Evolutionary conservation across 1,284 basidiomycete species (phyloP).

Genomic region (Wolfiporia cocos): DNA sequence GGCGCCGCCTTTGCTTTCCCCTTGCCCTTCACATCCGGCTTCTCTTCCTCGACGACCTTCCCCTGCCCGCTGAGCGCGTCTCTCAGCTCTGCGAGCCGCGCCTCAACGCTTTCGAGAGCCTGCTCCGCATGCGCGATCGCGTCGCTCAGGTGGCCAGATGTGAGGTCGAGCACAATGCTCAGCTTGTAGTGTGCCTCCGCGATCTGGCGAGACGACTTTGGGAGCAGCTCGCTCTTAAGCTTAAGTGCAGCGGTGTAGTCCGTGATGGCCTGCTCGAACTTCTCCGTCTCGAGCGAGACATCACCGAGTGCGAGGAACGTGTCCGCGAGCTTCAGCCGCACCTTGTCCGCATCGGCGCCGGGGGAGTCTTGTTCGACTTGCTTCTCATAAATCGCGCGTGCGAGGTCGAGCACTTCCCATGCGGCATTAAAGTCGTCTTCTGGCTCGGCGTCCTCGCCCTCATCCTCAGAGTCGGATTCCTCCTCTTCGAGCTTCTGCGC

Average conservation of each 20-base stretch:
- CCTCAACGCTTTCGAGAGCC: slow-evolving; percentile 71
- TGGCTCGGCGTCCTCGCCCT: slow-evolving; percentile 60
- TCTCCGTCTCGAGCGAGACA: slow-evolving; percentile 91
- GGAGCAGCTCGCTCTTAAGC: slow-evolving; percentile 68
- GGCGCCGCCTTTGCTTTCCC: slow-evolving; percentile 44
- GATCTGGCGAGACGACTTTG: slow-evolving; percentile 77
- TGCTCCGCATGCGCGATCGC: slow-evolving; percentile 76
- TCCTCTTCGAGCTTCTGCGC: slow-evolving; percentile 40
- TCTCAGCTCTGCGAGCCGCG: slow-evolving; percentile 59
- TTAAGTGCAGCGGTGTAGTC: slow-evolving; percentile 74
- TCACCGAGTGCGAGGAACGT: slow-evolving; percentile 83
- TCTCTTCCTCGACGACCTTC: slow-evolving; percentile 20
- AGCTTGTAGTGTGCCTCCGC: slow-evolving; percentile 89
- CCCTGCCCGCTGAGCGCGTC: slow-evolving; percentile 42
- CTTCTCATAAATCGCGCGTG: slow-evolving; percentile 77
- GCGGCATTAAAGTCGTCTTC: slow-evolving; percentile 94
- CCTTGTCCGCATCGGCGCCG: slow-evolving; percentile 52
- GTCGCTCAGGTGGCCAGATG: slow-evolving; percentile 71
- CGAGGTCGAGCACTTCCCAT: slow-evolving; percentile 90
- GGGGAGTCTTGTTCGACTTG: too few relatives aligned
- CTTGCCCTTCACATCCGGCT: slow-evolving; percentile 53
- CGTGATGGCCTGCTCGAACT: slow-evolving; percentile 85
- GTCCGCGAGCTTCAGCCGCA: slow-evolving; percentile 76
- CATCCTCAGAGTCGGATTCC: slow-evolving; percentile 38
- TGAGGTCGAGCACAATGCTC: slow-evolving; percentile 84